Conservation (phyloP, 257 asterid genomes). For the Lavandula angustifolia region DNA sequence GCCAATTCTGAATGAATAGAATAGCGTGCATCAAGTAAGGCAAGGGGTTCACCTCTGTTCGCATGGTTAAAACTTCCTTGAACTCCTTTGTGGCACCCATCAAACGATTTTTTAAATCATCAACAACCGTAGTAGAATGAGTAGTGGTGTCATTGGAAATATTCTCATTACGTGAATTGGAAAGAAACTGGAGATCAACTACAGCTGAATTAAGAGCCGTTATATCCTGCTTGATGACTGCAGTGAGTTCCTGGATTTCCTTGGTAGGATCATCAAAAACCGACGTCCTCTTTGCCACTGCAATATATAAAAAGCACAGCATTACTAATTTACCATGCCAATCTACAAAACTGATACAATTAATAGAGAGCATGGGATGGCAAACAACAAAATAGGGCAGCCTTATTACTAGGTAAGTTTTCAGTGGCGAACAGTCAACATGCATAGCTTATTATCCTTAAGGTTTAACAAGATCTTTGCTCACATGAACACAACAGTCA, state of each 20-base stretch:
- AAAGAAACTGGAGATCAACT: slow-evolving; percentile 78
- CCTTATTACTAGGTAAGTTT: neutral
- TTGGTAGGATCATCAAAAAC: slow-evolving; percentile 88
- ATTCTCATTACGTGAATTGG: slow-evolving; percentile 65
- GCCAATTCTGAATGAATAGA: neutral
- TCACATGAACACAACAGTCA: slow-evolving; percentile 10
- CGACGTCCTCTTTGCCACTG: slow-evolving; percentile 95
- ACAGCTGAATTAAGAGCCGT: slow-evolving; percentile 88
- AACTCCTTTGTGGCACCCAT: slow-evolving; percentile 92
- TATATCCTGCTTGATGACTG: slow-evolving; percentile 92
- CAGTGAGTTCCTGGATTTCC: slow-evolving; percentile 93
- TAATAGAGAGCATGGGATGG: neutral
- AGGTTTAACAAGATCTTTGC: neutral
- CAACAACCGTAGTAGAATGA: slow-evolving; percentile 91
- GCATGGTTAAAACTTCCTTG: slow-evolving; percentile 88
- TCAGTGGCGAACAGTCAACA: neutral
- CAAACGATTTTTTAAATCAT: slow-evolving; percentile 86
- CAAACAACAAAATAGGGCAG: slow-evolving; percentile 6
- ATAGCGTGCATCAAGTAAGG: slow-evolving; percentile 18
- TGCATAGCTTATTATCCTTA: neutral
- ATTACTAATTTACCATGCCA: slow-evolving; percentile 8
- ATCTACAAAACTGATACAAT: neutral
- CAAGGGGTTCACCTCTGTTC: slow-evolving; percentile 77
- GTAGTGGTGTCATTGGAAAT: slow-evolving; percentile 70
- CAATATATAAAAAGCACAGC: slow-evolving; percentile 28